Evolutionary conservation across 768 basidiomycete species (phyloP).

Genomic region (Pleurotus sapidus): DNA sequence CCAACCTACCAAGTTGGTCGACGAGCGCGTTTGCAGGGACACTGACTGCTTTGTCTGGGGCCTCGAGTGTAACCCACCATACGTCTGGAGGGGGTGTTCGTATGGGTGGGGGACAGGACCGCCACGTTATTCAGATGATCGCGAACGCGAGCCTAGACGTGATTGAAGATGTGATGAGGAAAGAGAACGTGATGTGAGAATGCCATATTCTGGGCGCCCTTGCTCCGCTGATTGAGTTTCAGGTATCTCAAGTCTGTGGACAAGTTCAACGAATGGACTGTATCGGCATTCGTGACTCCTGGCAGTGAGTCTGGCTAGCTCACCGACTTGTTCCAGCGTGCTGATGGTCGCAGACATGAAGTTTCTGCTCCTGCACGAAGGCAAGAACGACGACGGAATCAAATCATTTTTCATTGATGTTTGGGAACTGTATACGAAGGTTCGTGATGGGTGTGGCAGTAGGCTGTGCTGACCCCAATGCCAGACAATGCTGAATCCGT

Average conservation of each 20-base stretch:
- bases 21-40: constrained; percentile 91
- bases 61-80: constrained; percentile 64
- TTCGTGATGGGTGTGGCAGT: constrained; percentile 21
- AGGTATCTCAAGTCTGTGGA: constrained; percentile 97
- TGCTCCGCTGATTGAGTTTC: constrained; percentile 9
- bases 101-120: constrained; percentile 80
- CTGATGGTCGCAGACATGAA: constrained; percentile 72
- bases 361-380: constrained; percentile 91
- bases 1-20: constrained; percentile 87
- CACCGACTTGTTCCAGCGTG: neutral
- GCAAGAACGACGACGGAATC: constrained; percentile 97
- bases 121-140: constrained; percentile 98
- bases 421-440: constrained; percentile 98
- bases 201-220: constrained; percentile 1
- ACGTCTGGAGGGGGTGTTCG: constrained; percentile 60
- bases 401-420: constrained; percentile 89
- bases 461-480: constrained; percentile 8
- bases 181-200: constrained; percentile 75
- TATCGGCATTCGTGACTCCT: constrained; percentile 94
- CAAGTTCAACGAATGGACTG: constrained; percentile 98
- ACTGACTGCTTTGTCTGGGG: constrained; percentile 82
- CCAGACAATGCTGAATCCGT: constrained; percentile 92
- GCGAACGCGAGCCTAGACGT: constrained; percentile 95
- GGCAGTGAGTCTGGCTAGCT: constrained; percentile 63
- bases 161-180: constrained; percentile 89